Evolutionary conservation across 164 flowering plant genomes (phyloP), one percentile per base, ranked within the genome.

Genomic region (Warburgia ugandensis): DNA sequence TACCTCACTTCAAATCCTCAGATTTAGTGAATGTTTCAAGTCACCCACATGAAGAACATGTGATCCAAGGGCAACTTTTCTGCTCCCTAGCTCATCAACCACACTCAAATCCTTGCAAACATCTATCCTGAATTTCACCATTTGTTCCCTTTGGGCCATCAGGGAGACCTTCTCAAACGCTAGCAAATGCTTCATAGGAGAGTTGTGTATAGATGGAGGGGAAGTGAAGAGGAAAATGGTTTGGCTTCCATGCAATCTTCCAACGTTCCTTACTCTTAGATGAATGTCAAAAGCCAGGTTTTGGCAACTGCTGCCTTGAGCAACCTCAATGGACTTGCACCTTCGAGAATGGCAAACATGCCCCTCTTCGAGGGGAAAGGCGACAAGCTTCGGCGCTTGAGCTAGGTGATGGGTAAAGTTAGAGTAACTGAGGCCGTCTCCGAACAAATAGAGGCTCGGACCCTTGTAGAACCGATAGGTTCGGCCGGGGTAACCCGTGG

Each of bases 401-500:
- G 69, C 76, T 13, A 92, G 75, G 26, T 67, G 58, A 63, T 94
- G 94, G 11, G 29, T 62, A 70, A 79, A 71, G 1, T 14, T 1
- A 3, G 92, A 51, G 73, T 80, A 94, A 71, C 99, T 84, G 30
- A 84, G 50, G 21, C 99, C 99, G 52, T 89, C 87, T 5, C 99
- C 99, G 50, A 89, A 94, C 16, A 72, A 3, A 39, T 74, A 89
- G 9, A 94, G 69, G 0, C 85, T 75, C 59, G 74, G 71, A 0
- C 99, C 99, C 0, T 73, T 83, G 75, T 92, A 92, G 71, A 92
- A 92, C 36, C 99, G 65, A 62, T 92, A 92, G 2, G 79, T 78
- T 40, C 99, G 54, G 3, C 99, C 99, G 0, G 99, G 96, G 67
- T 86, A 88, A 7, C 96, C 96, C 0, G 67, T 88, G 3, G 78